Evolutionary conservation across 768 basidiomycete genomes (phyloP).

Genomic region (Tylopilus felleus): DNA sequence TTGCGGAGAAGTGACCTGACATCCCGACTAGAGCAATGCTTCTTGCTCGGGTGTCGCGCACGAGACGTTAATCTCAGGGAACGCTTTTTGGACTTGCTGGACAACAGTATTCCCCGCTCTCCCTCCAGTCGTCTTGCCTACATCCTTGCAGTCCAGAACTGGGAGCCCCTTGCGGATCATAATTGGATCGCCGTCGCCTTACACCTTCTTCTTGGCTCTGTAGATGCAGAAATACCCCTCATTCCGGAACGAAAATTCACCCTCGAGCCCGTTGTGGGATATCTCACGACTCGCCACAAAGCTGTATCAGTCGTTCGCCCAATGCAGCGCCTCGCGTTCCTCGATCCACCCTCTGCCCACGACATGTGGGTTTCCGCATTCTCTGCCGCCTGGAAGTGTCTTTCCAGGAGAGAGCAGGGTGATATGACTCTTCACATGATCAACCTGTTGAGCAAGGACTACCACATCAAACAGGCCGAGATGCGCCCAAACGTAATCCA

Average conservation of each 20-base stretch:
- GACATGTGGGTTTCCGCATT: constrained; percentile 87
- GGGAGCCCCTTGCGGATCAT: constrained; percentile 88
- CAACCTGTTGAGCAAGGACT: constrained; percentile 87
- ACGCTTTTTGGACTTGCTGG: constrained; percentile 85
- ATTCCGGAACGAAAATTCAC: constrained; percentile 41
- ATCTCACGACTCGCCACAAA: constrained; percentile 44
- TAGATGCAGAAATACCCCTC: constrained; percentile 43
- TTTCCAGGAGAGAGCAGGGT: constrained; percentile 82
- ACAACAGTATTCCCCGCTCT: constrained; percentile 81
- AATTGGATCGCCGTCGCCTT: constrained; percentile 94
- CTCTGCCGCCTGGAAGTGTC: constrained; percentile 78
- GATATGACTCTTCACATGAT: constrained; percentile 90
- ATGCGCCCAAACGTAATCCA: constrained; percentile 90
- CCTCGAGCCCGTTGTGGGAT: constrained; percentile 32
- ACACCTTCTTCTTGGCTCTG: constrained; percentile 82
- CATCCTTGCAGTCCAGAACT: constrained; percentile 88
- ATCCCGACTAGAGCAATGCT: constrained; percentile 87
- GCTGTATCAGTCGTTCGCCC: constrained; percentile 61
- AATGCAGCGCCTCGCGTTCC: constrained; percentile 76
- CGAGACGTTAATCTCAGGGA: constrained; percentile 76
- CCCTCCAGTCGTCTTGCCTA: constrained; percentile 82
- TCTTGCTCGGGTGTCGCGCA: constrained; percentile 87
- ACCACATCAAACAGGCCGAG: constrained; percentile 85
- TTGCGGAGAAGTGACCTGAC: constrained; percentile 92
- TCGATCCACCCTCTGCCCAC: constrained; percentile 75